Percentiles rank a stretch among this genome's conserved stretches.
Conservation (phyloP, 2,329 filamentous ascomycete species). For the Colletotrichum caudatum region DNA sequence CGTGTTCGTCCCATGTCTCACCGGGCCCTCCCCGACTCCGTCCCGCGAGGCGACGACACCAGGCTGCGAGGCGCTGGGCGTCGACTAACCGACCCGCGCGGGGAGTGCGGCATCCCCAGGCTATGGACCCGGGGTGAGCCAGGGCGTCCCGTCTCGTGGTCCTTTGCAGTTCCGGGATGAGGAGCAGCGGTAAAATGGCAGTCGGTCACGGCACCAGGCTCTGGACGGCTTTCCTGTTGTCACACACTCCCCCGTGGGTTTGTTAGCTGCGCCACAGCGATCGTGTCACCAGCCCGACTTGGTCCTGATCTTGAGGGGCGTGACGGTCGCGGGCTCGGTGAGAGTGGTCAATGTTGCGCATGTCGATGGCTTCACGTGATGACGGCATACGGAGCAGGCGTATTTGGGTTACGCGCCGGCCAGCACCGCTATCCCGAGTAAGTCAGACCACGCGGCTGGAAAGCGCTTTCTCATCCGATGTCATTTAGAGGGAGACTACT, state of each 20-base stretch:
- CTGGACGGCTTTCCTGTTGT: too few relatives aligned
- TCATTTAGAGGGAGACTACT: background rate
- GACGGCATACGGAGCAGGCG: too few relatives aligned
- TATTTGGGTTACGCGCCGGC: too few relatives aligned
- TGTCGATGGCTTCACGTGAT: background rate
- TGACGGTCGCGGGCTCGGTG: background rate
- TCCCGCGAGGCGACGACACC: background rate
- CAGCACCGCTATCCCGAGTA: background rate
- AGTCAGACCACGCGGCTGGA: background rate
- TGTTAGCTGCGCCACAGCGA: background rate
- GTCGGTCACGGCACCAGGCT: background rate
- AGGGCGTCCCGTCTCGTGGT: background rate
- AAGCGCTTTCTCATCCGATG: background rate
- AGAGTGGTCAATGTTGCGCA: background rate
- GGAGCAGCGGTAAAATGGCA: background rate
- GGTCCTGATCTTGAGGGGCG: background rate
- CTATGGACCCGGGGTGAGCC: too few relatives aligned
- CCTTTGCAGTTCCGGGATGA: background rate
- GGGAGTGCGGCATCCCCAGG: background rate
- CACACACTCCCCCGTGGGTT: background rate
- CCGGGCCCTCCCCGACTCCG: background rate
- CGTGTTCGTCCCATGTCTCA: slow-evolving; percentile 19
- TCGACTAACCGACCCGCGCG: background rate
- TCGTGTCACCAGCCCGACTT: background rate
- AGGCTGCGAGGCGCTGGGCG: background rate